These are phyloP conservation scores for Aspergillus terreus DNA, from an alignment of 2,329 filamentous ascomycete species.

Conservation along the genomic window DNA sequence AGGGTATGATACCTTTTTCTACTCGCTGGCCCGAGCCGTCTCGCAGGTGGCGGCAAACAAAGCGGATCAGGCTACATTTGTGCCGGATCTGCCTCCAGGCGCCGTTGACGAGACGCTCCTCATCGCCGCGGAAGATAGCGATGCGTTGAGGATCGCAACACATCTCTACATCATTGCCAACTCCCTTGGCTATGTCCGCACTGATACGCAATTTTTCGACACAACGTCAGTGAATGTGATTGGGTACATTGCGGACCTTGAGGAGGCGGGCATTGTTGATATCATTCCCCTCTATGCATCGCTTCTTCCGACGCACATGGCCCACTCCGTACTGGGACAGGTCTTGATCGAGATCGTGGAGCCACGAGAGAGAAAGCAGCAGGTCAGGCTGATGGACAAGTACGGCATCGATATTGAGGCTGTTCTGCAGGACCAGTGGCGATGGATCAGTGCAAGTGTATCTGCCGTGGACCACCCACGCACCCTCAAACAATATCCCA, in stretches of 20 bases:
- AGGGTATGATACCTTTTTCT: slow-evolving; percentile 40
- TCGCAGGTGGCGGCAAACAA: slow-evolving; percentile 30
- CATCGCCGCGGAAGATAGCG: slow-evolving; percentile 45
- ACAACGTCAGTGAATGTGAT: slow-evolving; percentile 62
- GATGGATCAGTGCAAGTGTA: slow-evolving; percentile 36
- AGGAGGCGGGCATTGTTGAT: slow-evolving; percentile 67
- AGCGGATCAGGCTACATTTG: slow-evolving; percentile 26
- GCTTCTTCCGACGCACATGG: slow-evolving; percentile 62
- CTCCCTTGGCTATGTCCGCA: slow-evolving; percentile 50
- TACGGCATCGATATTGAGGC: slow-evolving; percentile 68
- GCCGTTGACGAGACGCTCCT: slow-evolving; percentile 48
- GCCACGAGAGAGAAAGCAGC: slow-evolving; percentile 59
- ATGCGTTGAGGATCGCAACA: slow-evolving; percentile 64
- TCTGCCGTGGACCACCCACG: slow-evolving; percentile 30
- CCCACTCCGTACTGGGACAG: slow-evolving; percentile 68
- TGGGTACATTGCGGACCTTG: slow-evolving; percentile 76
- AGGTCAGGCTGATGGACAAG: slow-evolving; percentile 71
- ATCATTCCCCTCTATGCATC: slow-evolving; percentile 86
- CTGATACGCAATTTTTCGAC: slow-evolving; percentile 57
- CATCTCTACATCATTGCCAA: slow-evolving; percentile 67
- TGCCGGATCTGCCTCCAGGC: slow-evolving; percentile 45
- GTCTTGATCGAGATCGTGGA: slow-evolving; percentile 73
- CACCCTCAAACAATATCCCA: slow-evolving; percentile 28
- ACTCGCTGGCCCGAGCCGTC: slow-evolving; percentile 38
- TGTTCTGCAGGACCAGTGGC: slow-evolving; percentile 69